Evolutionary conservation across 805 yeast genomes (phyloP).

Genomic region (Pichia deserticola): DNA sequence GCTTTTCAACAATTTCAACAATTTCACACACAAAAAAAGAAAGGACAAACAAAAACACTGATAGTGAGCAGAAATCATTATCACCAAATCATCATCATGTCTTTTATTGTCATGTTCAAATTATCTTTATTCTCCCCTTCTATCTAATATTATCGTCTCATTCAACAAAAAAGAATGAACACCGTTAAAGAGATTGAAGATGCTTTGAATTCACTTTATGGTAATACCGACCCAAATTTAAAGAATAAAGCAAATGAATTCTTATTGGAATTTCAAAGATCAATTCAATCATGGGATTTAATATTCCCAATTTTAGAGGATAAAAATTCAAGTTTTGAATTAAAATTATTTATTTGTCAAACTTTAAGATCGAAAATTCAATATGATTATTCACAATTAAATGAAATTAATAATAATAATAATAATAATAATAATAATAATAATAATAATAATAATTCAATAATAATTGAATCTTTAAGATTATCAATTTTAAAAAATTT

Average conservation of each 20-base stretch:
- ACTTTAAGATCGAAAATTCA: conserved; percentile 80
- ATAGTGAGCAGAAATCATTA: too few relatives aligned
- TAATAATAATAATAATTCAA: conserved; percentile 29
- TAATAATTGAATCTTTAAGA: conserved; percentile 47
- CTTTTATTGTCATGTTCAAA: too few relatives aligned
- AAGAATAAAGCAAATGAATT: conserved; percentile 44
- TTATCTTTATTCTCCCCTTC: too few relatives aligned
- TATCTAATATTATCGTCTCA: neutral
- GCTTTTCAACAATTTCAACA: too few relatives aligned
- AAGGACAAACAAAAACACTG: too few relatives aligned
- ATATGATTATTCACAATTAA: conserved; percentile 77
- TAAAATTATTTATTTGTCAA: conserved; percentile 82
- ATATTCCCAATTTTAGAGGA: conserved; percentile 47
- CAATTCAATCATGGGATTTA: conserved; percentile 72
- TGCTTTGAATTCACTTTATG: conserved; percentile 41
- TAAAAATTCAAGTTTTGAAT: conserved; percentile 34
- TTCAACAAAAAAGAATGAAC: neutral
- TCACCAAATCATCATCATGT: too few relatives aligned
- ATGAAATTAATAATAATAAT: conserved; percentile 18
- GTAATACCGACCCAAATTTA: conserved; percentile 25
- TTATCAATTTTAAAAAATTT: conserved; percentile 57
- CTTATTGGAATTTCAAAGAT: conserved; percentile 78
- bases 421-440: too few relatives aligned
- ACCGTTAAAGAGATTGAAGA: conserved; percentile 26
- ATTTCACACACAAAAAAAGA: too few relatives aligned